Percentiles rank a stretch among this genome's conserved stretches.
Conservation (phyloP, 495 filamentous ascomycete genomes). For the Aspergillus diversus region DNA sequence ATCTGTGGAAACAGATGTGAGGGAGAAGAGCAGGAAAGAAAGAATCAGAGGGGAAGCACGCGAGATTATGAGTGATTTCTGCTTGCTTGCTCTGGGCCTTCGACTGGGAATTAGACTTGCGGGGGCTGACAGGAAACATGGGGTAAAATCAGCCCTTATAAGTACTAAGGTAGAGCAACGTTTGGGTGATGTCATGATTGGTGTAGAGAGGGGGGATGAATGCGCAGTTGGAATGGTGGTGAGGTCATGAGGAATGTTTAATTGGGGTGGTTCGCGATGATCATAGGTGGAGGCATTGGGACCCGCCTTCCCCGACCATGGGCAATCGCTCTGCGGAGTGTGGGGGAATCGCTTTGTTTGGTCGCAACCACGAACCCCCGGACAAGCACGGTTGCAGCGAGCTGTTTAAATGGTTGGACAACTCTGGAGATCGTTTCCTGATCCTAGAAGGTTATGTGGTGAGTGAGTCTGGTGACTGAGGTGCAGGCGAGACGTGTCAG, state of each 20-base stretch:
- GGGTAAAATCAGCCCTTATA: not conserved
- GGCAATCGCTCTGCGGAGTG: too few relatives aligned
- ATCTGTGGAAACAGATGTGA: not conserved
- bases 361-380: too few relatives aligned
- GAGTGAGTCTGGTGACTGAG: too few relatives aligned
- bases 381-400: too few relatives aligned
- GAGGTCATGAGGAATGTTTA: not conserved
- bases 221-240: not conserved
- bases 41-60: not conserved
- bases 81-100: not conserved
- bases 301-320: too few relatives aligned
- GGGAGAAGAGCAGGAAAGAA: not conserved
- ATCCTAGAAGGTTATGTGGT: too few relatives aligned
- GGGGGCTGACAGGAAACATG: not conserved
- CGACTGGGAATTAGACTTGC: not conserved
- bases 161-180: not conserved
- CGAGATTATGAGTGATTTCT: not conserved
- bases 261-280: not conserved
- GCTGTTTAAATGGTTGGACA: too few relatives aligned
- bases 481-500: too few relatives aligned
- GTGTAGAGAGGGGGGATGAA: not conserved
- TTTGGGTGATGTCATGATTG: not conserved
- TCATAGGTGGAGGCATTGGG: not conserved
- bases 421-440: too few relatives aligned
- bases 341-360: too few relatives aligned